A percentile compares a stretch with the other conserved stretches of the same genome.
phyloP scores from a whole-genome alignment of 164 flowering plant genomes.

The Brasenia schreberi region DNA sequence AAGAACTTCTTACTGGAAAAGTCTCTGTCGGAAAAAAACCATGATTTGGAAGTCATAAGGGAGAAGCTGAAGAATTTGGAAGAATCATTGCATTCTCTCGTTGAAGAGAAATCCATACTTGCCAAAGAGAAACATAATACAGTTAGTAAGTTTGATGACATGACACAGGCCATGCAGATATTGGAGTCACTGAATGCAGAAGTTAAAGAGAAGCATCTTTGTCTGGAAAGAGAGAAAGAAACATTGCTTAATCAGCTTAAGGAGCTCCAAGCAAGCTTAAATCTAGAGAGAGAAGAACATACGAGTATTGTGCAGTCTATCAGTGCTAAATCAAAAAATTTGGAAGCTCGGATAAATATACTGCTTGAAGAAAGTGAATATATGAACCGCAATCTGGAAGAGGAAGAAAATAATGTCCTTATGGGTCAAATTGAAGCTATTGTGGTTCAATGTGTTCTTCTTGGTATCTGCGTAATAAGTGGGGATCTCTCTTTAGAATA shows the following conservation, averaged over 20 bases:
- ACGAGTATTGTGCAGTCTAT: conserved; percentile 22
- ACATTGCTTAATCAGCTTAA: conserved; percentile 28
- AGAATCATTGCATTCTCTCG: neutral
- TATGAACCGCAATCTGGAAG: conserved; percentile 50
- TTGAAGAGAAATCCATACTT: neutral
- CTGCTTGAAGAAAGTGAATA: conserved; percentile 43
- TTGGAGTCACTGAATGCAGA: conserved; percentile 39
- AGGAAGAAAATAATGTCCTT: conserved; percentile 51
- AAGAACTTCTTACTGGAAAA: conserved; percentile 32
- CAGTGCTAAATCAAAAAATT: conserved; percentile 29
- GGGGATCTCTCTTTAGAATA: conserved; percentile 37
- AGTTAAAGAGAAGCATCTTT: neutral
- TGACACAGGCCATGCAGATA: conserved; percentile 14
- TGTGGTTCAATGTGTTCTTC: conserved; percentile 52
- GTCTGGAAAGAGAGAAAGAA: conserved; percentile 53
- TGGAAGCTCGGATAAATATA: conserved; percentile 38
- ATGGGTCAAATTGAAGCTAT: conserved; percentile 61
- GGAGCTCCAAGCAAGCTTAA: conserved; percentile 20
- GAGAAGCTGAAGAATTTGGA: conserved; percentile 29
- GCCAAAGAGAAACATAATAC: neutral
- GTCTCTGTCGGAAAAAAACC: conserved; percentile 36
- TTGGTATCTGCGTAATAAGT: conserved; percentile 60
- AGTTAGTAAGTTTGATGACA: neutral
- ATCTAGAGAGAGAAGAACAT: conserved; percentile 32
- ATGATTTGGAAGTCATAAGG: conserved; percentile 33